Evolutionary conservation across 192 early-diverging fungal species (phyloP), one percentile per base, ranked within the genome.

Genomic region (Backusella psychrophila): DNA sequence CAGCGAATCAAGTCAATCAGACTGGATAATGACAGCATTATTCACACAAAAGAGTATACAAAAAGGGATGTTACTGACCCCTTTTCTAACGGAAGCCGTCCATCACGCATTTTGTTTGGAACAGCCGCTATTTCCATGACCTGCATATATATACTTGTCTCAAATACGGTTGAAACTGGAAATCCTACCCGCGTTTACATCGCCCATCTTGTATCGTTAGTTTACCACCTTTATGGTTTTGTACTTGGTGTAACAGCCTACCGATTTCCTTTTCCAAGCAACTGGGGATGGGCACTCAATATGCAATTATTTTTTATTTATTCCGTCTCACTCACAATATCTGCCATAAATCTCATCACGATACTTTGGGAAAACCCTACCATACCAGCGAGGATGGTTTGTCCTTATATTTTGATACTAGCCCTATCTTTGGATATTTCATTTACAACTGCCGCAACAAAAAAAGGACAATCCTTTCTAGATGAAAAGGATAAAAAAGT

Each of bases 241-340:
- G 2, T 38, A 6, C 68, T 41, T 21, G 34, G 68, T 36, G 35
- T 38, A 21, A 14, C 34, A 31, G 31, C 68, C 23, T 34, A 19
- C 12, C 17, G 23, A 35, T 39, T 39, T 41, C 68, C n/a, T 8
- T n/a, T 69, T 19, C 68, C 36, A 41, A 69, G 39, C 19, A 21
- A 39, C 36, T 69, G 68, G 68, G 35, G 68, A 69, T 69, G 68
- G 68, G 41, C 34, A 11, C 31, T 69, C 36, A 69, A 41, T 21
- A 34, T 39, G 1, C 68, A 69, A 0, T 19, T 69, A 33, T 69
- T 69, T 69, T 19, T 69, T n/a, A 21, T 39, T 0, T 69, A 69
- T 7, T 38, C 35, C 17, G 19, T 21, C 8, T 33, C 67, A 33
- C 39, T 69, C 11, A 39, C 17, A 21, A 3, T 21, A 34, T 35